These are phyloP conservation scores for Leccinum cinnamomeum DNA, from an alignment of 1,284 basidiomycete species.

Conservation along the genomic window DNA sequence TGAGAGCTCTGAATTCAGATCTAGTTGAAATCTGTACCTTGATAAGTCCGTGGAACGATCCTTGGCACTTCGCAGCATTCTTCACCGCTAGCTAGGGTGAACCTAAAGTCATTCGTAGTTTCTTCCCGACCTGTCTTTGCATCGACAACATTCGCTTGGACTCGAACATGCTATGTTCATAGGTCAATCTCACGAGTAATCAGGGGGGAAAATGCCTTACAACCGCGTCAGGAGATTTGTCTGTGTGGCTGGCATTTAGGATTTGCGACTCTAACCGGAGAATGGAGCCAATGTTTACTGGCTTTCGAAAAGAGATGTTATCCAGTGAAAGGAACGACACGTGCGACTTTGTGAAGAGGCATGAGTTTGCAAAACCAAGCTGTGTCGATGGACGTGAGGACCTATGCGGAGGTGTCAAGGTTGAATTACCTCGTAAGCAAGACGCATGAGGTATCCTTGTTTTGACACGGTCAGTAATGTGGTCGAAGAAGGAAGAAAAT, in stretches of 20 bases:
- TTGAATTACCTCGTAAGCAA: slow-evolving; percentile 61
- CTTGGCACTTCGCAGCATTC: slow-evolving; percentile 45
- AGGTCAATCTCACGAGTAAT: not conserved
- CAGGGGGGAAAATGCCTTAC: slow-evolving; percentile 38
- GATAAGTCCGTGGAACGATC: slow-evolving; percentile 72
- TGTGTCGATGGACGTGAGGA: slow-evolving; percentile 30
- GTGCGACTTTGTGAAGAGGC: slow-evolving; percentile 66
- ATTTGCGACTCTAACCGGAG: slow-evolving; percentile 71
- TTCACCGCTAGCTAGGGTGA: slow-evolving; percentile 59
- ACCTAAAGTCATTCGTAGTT: slow-evolving; percentile 71
- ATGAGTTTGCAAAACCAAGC: slow-evolving; percentile 75
- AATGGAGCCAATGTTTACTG: slow-evolving; percentile 81
- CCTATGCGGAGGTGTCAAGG: not conserved
- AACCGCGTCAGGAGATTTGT: slow-evolving; percentile 48
- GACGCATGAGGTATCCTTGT: slow-evolving; percentile 55
- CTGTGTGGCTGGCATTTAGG: slow-evolving; percentile 50
- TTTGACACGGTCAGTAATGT: not conserved
- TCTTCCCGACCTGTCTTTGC: slow-evolving; percentile 66
- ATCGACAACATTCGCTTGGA: slow-evolving; percentile 76
- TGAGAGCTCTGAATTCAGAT: not conserved
- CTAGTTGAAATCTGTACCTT: slow-evolving; percentile 42
- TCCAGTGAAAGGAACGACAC: slow-evolving; percentile 78
- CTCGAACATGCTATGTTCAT: slow-evolving; percentile 59
- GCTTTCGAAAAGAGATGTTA: slow-evolving; percentile 76
- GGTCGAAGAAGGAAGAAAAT: not conserved